Conservation (phyloP, 1,284 basidiomycete species). For the Ustilago shanxiensis region DNA sequence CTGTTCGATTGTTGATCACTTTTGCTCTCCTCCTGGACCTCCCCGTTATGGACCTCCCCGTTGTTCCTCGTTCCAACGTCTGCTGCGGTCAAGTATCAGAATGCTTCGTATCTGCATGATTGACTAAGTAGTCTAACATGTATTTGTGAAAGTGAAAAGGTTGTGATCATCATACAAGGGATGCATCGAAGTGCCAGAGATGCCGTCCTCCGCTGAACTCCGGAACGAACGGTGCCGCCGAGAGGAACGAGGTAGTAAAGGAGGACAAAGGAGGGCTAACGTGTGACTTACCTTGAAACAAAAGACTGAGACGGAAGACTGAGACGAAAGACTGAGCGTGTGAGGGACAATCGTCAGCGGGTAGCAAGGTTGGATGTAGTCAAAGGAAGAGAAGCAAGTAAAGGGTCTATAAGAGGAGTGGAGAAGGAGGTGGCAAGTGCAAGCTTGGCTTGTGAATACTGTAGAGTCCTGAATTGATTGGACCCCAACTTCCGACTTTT, state of each 20-base stretch:
- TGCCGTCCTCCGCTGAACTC: neutral
- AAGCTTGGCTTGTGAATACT: neutral
- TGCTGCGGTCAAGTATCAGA: conserved; percentile 16
- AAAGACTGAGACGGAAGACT: neutral
- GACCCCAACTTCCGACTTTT: conserved; percentile 11
- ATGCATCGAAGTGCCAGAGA: neutral
- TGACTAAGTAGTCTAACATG: conserved; percentile 58
- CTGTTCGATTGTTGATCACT: neutral
- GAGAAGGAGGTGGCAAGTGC: conserved; percentile 22
- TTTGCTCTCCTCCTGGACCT: neutral
- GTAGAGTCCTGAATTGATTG: neutral
- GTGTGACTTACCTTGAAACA: too few relatives aligned
- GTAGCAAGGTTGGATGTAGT: neutral
- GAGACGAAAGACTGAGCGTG: neutral
- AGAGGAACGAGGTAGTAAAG: neutral
- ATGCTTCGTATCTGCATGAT: conserved; percentile 48
- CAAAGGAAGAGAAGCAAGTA: neutral
- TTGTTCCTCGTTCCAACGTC: conserved; percentile 1
- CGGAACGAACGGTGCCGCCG: neutral
- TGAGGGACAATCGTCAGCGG: neutral
- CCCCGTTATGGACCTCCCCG: neutral
- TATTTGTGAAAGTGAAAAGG: conserved; percentile 54
- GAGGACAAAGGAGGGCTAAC: too few relatives aligned
- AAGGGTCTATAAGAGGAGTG: neutral
- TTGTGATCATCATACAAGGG: conserved; percentile 48